Base-by-base conservation (phyloP, 2,329 filamentous ascomycete genomes). In the Blumeria graminis region DNA sequence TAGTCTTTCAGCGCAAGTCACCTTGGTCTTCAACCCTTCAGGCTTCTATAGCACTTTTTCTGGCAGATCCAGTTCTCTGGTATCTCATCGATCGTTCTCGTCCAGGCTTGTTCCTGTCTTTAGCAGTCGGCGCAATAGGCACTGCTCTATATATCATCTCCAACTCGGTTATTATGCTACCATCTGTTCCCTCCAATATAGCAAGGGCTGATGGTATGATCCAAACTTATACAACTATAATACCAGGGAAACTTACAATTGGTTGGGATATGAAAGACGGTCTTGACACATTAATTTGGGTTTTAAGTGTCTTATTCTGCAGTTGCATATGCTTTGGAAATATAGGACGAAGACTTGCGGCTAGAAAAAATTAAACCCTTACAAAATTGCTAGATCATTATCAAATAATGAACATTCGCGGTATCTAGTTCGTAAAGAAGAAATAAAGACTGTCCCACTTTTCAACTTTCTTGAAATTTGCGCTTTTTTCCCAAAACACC, bases 21-120 rank as follows among this genome's bases (percentile, higher is more conserved):
- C 85, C 87, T 0, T 98, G 92, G 92, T 78, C 89, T 63, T 95
- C 89, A 8, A 92, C 88, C 1, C 78, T 94, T n/a, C 92, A 98
- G 69, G 81, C 93, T 18, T 93, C 89, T 0, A 69, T 93, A 32
- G 92, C 89, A 0, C 80, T 98, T 53, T 86, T 88, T 22, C 78
- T 96, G 58, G 86, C 84, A 18, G 96, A 96, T 66, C 90, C 92
- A 1, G 84, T 92, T 9, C 72, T 98, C 16, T 98, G 92, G 92
- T 98, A 94, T 69, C 74, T 96, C 28, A 84, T 98, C 65, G 92
- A 98, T 69, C 85, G 90, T 55, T 92, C 87, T 51, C 81, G 80
- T 62, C 77, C 88, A 0, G 92, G 92, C 4, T 84, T 96, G 62
- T 71, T 92, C 36, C 76, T 95, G 56, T 88, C 86, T 0, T 74